A percentile compares a stretch with the other conserved stretches of the same genome.
phyloP scores from a whole-genome alignment of 2,329 filamentous ascomycete species.

The Atkinsonella texensis region DNA sequence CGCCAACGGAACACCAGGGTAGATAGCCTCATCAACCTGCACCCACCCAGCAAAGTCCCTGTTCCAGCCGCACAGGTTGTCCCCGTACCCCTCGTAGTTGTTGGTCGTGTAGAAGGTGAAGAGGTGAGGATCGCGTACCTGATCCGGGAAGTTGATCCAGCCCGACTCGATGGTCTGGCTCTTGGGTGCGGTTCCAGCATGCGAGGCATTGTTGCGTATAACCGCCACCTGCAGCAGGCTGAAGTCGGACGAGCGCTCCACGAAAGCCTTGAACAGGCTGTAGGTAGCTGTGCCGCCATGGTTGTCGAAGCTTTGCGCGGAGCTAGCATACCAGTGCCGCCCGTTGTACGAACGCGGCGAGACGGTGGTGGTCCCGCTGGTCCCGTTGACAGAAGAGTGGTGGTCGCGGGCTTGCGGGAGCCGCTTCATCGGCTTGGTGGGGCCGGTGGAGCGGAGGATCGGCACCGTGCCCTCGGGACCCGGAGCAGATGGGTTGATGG shows the following conservation, averaged over 20 bases:
- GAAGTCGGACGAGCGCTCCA: slow-evolving; percentile 9
- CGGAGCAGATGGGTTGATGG: slow-evolving; percentile 2
- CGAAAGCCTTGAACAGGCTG: slow-evolving; percentile 10
- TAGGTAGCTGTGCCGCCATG: slow-evolving; percentile 9
- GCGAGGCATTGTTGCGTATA: slow-evolving; percentile 6
- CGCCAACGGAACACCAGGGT: slow-evolving; percentile 9
- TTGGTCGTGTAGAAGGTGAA: slow-evolving; percentile 13
- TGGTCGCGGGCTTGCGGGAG: slow-evolving; percentile 1
- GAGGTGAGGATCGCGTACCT: slow-evolving; percentile 7
- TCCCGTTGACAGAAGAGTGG: background rate
- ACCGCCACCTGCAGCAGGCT: slow-evolving; percentile 12
- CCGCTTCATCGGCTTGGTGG: slow-evolving; percentile 7
- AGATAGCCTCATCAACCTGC: slow-evolving; percentile 9
- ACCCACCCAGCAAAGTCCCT: slow-evolving; percentile 11
- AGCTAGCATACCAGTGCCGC: slow-evolving; percentile 12
- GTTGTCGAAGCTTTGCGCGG: slow-evolving; percentile 5
- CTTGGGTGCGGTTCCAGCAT: slow-evolving; percentile 5
- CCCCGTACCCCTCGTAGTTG: slow-evolving; percentile 8
- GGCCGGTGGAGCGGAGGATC: slow-evolving; percentile 8
- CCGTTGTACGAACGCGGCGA: slow-evolving; percentile 5
- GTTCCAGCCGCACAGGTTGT: slow-evolving; percentile 12
- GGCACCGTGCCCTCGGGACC: slow-evolving; percentile 12
- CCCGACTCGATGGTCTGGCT: slow-evolving; percentile 13
- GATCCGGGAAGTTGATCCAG: slow-evolving; percentile 11
- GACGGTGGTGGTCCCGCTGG: background rate